Percentiles rank a stretch among this genome's conserved stretches.
Conservation (phyloP, 2,329 filamentous ascomycete species). For the Metarhizium sp. region DNA sequence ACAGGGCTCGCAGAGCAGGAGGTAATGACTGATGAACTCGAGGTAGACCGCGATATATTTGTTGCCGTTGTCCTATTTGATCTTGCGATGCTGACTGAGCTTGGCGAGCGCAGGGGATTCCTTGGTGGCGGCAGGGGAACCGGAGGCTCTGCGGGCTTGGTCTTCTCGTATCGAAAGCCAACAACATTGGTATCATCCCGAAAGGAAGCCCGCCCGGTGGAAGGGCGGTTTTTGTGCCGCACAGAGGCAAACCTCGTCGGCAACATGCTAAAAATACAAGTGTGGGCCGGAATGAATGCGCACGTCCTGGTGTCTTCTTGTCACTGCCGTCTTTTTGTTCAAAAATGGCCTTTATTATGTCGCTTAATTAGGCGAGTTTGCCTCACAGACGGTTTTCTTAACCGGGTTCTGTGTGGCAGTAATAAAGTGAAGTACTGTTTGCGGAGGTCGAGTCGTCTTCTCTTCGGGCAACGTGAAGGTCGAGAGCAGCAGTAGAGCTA, state of each 20-base stretch:
- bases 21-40: conserved; percentile 1
- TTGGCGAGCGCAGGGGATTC: conserved; percentile 12
- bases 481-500: background rate
- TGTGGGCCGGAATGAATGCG: conserved; percentile 2
- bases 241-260: conserved; percentile 32
- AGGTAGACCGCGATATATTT: conserved; percentile 1
- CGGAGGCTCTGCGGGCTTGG: conserved; percentile 46
- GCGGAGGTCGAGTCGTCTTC: background rate
- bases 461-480: background rate
- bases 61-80: conserved; percentile 15
- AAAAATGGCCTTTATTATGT: background rate
- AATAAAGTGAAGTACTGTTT: background rate
- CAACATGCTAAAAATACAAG: conserved; percentile 18
- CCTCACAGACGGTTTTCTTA: background rate
- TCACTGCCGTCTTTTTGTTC: background rate
- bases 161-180: conserved; percentile 52
- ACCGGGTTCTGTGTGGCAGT: background rate
- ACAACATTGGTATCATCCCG: conserved; percentile 42
- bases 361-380: background rate
- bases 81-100: conserved; percentile 9
- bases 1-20: conserved; percentile 18
- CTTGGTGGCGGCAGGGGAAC: conserved; percentile 39
- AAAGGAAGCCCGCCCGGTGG: conserved; percentile 24
- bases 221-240: conserved; percentile 30
- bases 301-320: background rate